Evolutionary conservation across 495 filamentous ascomycete species (phyloP), one percentile per base, ranked within the genome.

Genomic region (Aspergillus baeticus): DNA sequence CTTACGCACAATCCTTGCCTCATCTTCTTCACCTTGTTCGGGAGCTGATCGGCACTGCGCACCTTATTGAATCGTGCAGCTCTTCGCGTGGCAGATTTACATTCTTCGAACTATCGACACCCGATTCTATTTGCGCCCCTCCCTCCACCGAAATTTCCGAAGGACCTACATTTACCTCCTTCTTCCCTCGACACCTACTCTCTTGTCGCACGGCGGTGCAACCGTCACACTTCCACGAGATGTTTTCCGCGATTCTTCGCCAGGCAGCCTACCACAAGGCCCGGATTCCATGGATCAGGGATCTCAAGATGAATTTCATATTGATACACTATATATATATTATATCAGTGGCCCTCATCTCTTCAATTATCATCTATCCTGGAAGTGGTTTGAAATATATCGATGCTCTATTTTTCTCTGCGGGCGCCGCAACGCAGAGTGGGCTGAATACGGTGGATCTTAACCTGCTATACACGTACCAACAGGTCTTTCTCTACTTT

Each of bases 401-500:
- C 57, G 92, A 99, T 79, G 89, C 92, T 13, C 81, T 99, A 15
- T 91, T 96, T 76, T 88, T 96, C 57, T 79, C 87, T 11, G 80
- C 78, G 55, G 92, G 95, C 13, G 79, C 87, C 34, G 84, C 88
- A 51, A 97, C 92, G 1, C 94, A 99, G 68, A 93, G 90, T 45
- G 94, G 94, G 0, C 74, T 99, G 55, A 98, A 98, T 70, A 87
- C 91, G 17, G 71, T 96, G 41, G 84, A 97, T 63, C 49, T 92
- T 33, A 96, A 96, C 65, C 47, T 72, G 6, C 68, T 96, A 3
- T 78, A 79, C 51, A 84, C 88, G 6, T 95, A 90, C 59, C 91
- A 95, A 64, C 94, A 88, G 68, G 60, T 90, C 10, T 71, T 87
- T 29, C 64, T 93, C n/a, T 92, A 87, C 52, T 63, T 89, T 31